These are phyloP conservation scores for Capillidium heterosporum DNA, from an alignment of 371 early-diverging fungal genomes.

Conservation along the genomic window DNA sequence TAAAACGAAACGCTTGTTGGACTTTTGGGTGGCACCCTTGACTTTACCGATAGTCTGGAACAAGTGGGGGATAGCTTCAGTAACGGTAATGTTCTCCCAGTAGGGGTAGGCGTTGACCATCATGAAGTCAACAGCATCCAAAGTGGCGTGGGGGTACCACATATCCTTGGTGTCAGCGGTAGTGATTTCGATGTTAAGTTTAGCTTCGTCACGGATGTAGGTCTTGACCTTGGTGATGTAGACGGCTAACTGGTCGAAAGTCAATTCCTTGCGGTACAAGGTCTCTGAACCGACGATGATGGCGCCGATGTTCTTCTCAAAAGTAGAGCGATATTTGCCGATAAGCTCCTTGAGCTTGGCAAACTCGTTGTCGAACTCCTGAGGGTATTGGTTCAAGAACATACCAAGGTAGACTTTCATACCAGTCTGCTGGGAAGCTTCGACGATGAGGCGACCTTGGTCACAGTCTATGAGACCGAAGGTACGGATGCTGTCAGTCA, in stretches of 20 bases:
- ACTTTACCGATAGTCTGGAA: background rate
- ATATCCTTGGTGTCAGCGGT: conserved; percentile 5
- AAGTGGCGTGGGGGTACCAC: conserved; percentile 1
- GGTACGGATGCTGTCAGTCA: conserved; percentile 1
- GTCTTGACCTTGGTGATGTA: background rate
- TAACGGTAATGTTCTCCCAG: conserved; percentile 2
- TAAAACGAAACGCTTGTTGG: conserved; percentile 2
- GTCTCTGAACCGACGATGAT: conserved; percentile 5
- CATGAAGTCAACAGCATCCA: conserved; percentile 7
- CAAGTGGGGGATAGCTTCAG: background rate
- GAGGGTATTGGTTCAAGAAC: conserved; percentile 1
- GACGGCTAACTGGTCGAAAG: background rate
- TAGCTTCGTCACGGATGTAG: background rate
- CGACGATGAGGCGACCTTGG: conserved; percentile 1
- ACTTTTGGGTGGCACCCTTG: background rate
- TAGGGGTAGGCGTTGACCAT: conserved; percentile 7
- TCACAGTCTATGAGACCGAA: conserved; percentile 4
- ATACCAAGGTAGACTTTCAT: conserved; percentile 3
- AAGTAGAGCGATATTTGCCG: background rate
- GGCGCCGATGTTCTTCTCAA: background rate
- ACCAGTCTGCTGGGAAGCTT: conserved; percentile 1
- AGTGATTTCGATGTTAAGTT: background rate
- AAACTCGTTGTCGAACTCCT: conserved; percentile 3
- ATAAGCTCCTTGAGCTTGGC: conserved; percentile 3
- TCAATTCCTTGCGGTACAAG: conserved; percentile 4